These are phyloP conservation scores for Neofusicoccum sp. DNA, from an alignment of 2,329 filamentous ascomycete species.

Conservation along the genomic window DNA sequence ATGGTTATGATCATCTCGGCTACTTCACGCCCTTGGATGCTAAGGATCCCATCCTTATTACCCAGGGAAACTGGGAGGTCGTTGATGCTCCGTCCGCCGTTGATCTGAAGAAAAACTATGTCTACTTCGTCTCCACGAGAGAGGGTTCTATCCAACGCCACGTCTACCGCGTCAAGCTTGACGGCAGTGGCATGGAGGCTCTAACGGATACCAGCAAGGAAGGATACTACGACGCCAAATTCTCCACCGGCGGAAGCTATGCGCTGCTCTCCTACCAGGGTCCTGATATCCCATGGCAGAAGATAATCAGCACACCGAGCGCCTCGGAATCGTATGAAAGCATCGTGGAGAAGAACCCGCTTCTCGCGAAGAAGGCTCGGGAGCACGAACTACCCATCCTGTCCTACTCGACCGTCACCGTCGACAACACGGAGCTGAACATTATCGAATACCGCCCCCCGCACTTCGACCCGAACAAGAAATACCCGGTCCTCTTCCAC, in stretches of 20 bases:
- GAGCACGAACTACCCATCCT: constrained; percentile 79
- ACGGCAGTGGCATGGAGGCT: constrained; percentile 69
- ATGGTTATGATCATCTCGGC: constrained; percentile 85
- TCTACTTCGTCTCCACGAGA: constrained; percentile 88
- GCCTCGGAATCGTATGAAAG: constrained; percentile 64
- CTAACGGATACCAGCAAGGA: constrained; percentile 72
- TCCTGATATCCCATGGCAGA: constrained; percentile 85
- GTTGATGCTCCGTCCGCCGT: constrained; percentile 79
- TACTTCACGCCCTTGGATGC: constrained; percentile 91
- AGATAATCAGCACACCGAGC: constrained; percentile 78
- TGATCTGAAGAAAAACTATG: constrained; percentile 78
- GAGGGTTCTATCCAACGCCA: constrained; percentile 87
- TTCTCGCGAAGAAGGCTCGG: constrained; percentile 66
- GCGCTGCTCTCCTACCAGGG: constrained; percentile 81
- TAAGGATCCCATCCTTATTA: constrained; percentile 78
- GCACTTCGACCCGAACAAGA: constrained; percentile 78
- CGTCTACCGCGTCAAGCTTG: constrained; percentile 82
- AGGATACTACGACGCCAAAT: constrained; percentile 78
- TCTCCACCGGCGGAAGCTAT: constrained; percentile 79
- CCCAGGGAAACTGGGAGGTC: constrained; percentile 89
- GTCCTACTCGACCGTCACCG: constrained; percentile 78
- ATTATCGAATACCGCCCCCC: constrained; percentile 83
- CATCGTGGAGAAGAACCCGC: constrained; percentile 73
- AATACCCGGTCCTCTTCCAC: constrained; percentile 92
- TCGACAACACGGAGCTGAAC: constrained; percentile 72